Base-by-base conservation (phyloP, 129 eudicot genomes). In the Logfia minima region DNA sequence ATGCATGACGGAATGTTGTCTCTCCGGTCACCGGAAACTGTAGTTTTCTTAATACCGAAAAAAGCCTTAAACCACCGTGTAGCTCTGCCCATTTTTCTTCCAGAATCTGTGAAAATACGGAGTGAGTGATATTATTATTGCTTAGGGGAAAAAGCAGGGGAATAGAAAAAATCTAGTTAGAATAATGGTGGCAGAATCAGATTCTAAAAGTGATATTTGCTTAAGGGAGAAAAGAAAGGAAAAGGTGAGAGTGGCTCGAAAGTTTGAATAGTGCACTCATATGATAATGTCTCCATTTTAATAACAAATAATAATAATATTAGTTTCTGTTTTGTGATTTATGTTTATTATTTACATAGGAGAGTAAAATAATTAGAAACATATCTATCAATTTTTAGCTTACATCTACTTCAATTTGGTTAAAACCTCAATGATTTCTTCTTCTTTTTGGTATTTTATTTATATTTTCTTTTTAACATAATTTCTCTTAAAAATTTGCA, bases 31-130 rank as follows among this genome's bases (percentile, higher is more conserved):
- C 82, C 82, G 83, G 84, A 82, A 70, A 79, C 67, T 72, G 77
- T 81, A 2, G 65, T 51, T 76, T 64, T 78, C 55, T 72, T 83
- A 2, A 82, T 70, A 16, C 86, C 88, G 61, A 90, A 88, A 29
- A 88, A 59, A 53, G 70, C 77, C 83, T 86, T 90, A 19, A 90
- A 77, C 96, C 96, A 90, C 78, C 85, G 86, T 26, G 89, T 77
- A n/a, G 91, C 85, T 71, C 83, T 90, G 66, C 96, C 93, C 96
- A 90, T 85, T 28, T n/a, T 63, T 77, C 72, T 80, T 75, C 80
- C 71, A 80, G 80, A 83, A 67, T 55, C 66, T 73, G 76, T 45
- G 53, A 35, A 31, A 2, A 18, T 39, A 56, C 59, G 34, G 82
- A 31, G 75, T 16, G 55, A 63, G 59, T 11, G 5, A 53, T n/a